Percentiles rank a stretch among this genome's conserved stretches.
Evolutionary conservation across 257 asterid species (phyloP).

Genomic region (Apocynum venetum): DNA sequence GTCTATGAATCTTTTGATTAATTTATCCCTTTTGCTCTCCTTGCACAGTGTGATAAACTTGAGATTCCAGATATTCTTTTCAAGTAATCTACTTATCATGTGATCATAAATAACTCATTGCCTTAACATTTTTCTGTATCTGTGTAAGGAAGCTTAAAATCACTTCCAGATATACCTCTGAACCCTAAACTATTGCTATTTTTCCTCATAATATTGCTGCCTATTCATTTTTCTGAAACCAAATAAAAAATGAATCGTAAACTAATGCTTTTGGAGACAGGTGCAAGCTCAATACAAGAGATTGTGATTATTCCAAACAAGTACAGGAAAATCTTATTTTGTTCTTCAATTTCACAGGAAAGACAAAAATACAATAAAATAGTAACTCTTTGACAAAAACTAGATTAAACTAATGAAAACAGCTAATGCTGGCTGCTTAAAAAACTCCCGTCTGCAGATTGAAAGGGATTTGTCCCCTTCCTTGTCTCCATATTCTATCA

Average conservation of each 20-base stretch:
- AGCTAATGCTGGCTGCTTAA: slow-evolving; percentile 13
- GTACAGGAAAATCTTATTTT: neutral
- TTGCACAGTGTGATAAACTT: neutral
- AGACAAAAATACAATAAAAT: neutral
- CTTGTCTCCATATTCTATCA: slow-evolving; percentile 7
- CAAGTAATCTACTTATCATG: neutral
- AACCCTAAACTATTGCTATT: neutral
- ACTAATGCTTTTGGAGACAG: neutral
- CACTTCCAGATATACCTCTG: neutral
- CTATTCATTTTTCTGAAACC: neutral
- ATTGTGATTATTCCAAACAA: neutral
- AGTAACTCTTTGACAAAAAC: slow-evolving; percentile 5
- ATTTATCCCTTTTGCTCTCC: neutral
- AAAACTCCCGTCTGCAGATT: slow-evolving; percentile 11
- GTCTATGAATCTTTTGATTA: neutral
- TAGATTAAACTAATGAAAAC: neutral
- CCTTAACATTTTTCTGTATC: neutral
- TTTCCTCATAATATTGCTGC: neutral
- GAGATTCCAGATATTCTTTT: neutral
- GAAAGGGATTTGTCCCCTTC: slow-evolving; percentile 25
- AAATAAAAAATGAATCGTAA: neutral
- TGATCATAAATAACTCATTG: slow-evolving; percentile 2
- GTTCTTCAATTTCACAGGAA: neutral
- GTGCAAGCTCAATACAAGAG: neutral
- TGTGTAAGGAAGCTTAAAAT: neutral